These are phyloP conservation scores for Naganishia friedmannii DNA, from an alignment of 768 basidiomycete genomes.

Conservation along the genomic window DNA sequence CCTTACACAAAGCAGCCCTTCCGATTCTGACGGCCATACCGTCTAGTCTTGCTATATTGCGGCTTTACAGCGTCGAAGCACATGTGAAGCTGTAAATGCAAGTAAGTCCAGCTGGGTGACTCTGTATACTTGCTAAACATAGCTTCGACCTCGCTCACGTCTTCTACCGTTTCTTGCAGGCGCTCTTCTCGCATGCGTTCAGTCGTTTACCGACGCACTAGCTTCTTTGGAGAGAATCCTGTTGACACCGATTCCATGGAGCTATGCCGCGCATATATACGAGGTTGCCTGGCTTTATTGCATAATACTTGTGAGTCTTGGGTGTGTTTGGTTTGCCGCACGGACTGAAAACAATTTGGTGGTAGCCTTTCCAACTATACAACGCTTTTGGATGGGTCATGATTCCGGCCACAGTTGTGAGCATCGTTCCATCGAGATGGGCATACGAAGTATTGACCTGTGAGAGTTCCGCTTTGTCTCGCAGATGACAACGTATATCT, in stretches of 20 bases:
- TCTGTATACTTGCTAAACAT: background rate
- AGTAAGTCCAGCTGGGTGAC: conserved; percentile 19
- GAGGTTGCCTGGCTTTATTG: conserved; percentile 48
- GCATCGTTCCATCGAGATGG: conserved; percentile 11
- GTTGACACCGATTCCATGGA: conserved; percentile 49
- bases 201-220: conserved; percentile 41
- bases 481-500: conserved; percentile 45
- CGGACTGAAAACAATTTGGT: background rate
- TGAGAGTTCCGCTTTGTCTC: too few species aligned
- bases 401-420: conserved; percentile 46
- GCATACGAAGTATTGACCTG: too few species aligned
- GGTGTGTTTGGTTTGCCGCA: background rate
- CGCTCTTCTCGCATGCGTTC: conserved; percentile 38
- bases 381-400: conserved; percentile 47
- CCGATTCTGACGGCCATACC: background rate
- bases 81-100: conserved; percentile 44
- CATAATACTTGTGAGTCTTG: conserved; percentile 34
- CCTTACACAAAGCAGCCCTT: background rate
- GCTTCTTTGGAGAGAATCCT: conserved; percentile 46
- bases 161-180: conserved; percentile 11
- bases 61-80: conserved; percentile 42
- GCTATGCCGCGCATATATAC: conserved; percentile 48
- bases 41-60: conserved; percentile 38
- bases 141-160: background rate
- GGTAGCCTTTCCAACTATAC: conserved; percentile 46